Evolutionary conservation across 2,329 filamentous ascomycete genomes (phyloP).

Genomic region (Fusarium lyarnte): DNA sequence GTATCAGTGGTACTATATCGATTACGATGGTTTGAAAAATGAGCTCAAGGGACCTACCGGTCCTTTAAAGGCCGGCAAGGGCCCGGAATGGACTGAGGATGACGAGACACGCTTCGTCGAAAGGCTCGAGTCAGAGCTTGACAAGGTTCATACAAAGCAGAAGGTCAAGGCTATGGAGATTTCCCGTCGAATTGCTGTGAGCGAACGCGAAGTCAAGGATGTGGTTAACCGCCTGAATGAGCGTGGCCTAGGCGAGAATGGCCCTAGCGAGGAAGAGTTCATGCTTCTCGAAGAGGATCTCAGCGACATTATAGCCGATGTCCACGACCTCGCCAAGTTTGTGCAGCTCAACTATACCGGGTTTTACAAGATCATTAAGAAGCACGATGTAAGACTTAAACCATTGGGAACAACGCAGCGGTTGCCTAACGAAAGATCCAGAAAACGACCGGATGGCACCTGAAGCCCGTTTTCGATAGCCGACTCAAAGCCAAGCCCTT

Average conservation of each 20-base stretch:
- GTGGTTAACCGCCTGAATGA: constrained; percentile 80
- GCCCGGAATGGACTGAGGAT: constrained; percentile 83
- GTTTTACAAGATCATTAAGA: constrained; percentile 99
- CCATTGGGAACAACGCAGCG: background rate
- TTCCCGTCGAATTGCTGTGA: constrained; percentile 85
- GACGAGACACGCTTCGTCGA: constrained; percentile 90
- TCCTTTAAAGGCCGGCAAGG: constrained; percentile 51
- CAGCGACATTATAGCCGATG: constrained; percentile 97
- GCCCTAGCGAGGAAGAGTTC: constrained; percentile 89
- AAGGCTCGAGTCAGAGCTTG: constrained; percentile 88
- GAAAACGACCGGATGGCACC: constrained; percentile 94
- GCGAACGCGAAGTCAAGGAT: constrained; percentile 88
- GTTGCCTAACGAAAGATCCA: constrained; percentile 51
- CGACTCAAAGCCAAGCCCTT: constrained; percentile 96
- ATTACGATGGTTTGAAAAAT: constrained; percentile 92
- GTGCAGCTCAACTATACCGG: constrained; percentile 98
- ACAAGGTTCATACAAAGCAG: constrained; percentile 98
- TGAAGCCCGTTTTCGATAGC: constrained; percentile 95
- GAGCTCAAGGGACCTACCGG: constrained; percentile 81
- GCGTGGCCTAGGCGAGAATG: constrained; percentile 64
- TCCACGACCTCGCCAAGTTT: constrained; percentile 97
- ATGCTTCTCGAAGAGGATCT: constrained; percentile 92
- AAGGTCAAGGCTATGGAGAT: constrained; percentile 98
- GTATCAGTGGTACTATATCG: constrained; percentile 98
- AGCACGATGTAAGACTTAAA: constrained; percentile 80